These are phyloP conservation scores for Colletotrichum salicis DNA, from an alignment of 2,329 filamentous ascomycete genomes.

Conservation along the genomic window DNA sequence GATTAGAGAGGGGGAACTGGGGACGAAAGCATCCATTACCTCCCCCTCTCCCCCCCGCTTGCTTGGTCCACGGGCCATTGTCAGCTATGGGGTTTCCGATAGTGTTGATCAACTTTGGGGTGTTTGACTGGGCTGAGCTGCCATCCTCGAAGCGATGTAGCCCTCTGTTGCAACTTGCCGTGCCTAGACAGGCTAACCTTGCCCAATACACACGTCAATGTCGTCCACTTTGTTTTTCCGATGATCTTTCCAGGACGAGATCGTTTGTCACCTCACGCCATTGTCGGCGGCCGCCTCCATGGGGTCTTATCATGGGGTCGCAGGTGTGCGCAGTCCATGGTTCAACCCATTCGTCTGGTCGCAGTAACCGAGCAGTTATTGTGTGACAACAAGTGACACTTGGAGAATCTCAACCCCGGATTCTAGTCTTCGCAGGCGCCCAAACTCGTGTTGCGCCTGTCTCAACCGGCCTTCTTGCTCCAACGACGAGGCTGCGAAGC, in stretches of 20 bases:
- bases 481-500: constrained; percentile 21
- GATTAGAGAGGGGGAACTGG: constrained; percentile 7
- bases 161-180: constrained; percentile 24
- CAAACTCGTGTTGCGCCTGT: constrained; percentile 4
- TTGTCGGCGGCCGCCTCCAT: background rate
- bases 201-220: constrained; percentile 16
- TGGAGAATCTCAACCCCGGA: background rate
- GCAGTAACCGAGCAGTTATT: background rate
- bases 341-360: background rate
- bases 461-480: background rate
- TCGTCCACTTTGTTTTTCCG: constrained; percentile 7
- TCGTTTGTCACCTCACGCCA: constrained; percentile 20
- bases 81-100: constrained; percentile 12
- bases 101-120: constrained; percentile 7
- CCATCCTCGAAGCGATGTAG: constrained; percentile 33
- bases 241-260: constrained; percentile 10
- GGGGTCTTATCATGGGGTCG: background rate
- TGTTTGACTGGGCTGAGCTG: constrained; percentile 31
- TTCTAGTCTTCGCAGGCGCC: background rate
- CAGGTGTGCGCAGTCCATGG: background rate
- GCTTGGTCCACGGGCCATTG: background rate
- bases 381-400: background rate
- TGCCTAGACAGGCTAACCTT: constrained; percentile 21
- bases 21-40: background rate
- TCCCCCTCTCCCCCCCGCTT: background rate